Evolutionary conservation across 805 yeast species (phyloP), one percentile per base, ranked within the genome.

Genomic region (Saccharomycopsis fermentans): DNA sequence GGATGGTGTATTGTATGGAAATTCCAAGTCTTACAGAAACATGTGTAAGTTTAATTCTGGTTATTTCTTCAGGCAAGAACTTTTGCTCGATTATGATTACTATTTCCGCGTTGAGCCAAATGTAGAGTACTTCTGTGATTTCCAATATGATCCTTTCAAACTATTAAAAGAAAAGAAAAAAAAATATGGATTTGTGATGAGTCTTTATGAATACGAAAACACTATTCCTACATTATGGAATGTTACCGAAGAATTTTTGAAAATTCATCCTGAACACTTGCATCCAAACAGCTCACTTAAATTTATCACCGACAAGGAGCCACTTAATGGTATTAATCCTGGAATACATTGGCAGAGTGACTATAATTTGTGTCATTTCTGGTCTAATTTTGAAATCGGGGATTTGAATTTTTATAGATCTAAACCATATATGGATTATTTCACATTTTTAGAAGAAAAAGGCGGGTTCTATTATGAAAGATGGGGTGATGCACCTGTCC

Each of bases 31-130:
- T 1, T 87, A 87, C 67, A 80, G 97, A 68, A 91, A 92, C 70
- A 94, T 94, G 98, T 94, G 98, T 71, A 79, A 96, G 40, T 92
- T 86, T 74, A 92, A 94, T 68, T 86, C 96, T 2, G 97, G 98
- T 0, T 87, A 78, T 69, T 94, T 94, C 73, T 92, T 82, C 74
- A 81, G 87, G 68, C 96, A 90, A 67, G 82, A 82, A 58, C 68
- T 90, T 52, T 72, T 91, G 65, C 70, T 74, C 52, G 76, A 84
- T 36, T 94, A 87, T 73, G 92, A 90, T 62, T 94, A 85, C 77
- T 92, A 92, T 73, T 91, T 96, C 82, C 79, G 99, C 63, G 96
- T 92, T 12, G 99, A 92, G 70, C 99, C 99, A 0, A 90, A 84
- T 63, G 90, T 91, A 55, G 83, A 87, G 67, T 87, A 87, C 69